Evolutionary conservation across 495 filamentous ascomycete genomes (phyloP).

Genomic region (Stereocaulon alpinum): DNA sequence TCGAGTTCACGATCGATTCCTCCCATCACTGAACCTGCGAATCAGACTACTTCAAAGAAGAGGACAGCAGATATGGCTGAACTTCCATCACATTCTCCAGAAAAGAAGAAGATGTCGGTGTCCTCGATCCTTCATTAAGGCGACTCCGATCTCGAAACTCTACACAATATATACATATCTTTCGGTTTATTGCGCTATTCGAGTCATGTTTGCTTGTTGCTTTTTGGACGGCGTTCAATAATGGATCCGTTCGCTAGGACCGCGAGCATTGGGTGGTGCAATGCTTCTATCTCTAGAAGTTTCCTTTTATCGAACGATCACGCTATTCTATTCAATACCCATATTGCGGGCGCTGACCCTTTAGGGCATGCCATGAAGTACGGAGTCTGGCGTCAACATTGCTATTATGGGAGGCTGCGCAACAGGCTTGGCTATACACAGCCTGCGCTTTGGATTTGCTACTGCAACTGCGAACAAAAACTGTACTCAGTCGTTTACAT

Average conservation of each 20-base stretch:
- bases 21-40: not conserved
- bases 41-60: not conserved
- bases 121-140: slow-evolving; percentile 2
- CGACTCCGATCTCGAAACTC: not conserved
- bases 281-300: not conserved
- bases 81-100: slow-evolving; percentile 1
- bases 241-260: not conserved
- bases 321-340: slow-evolving; percentile 1
- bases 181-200: not conserved
- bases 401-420: not conserved
- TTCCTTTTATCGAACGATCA: not conserved
- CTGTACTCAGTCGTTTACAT: not conserved
- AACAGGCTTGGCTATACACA: not conserved
- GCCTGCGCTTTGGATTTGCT: too few relatives aligned
- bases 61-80: slow-evolving; percentile 4
- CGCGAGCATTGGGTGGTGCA: not conserved
- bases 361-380: not conserved
- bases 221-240: not conserved
- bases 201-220: not conserved
- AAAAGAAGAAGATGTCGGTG: slow-evolving; percentile 11
- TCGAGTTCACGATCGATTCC: not conserved
- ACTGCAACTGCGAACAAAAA: not conserved
- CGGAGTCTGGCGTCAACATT: slow-evolving; percentile 1
- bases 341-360: not conserved
- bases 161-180: not conserved